Evolutionary conservation across 2,329 filamentous ascomycete genomes (phyloP), one percentile per base, ranked within the genome.

Genomic region (Pseudocercospora eumusae): DNA sequence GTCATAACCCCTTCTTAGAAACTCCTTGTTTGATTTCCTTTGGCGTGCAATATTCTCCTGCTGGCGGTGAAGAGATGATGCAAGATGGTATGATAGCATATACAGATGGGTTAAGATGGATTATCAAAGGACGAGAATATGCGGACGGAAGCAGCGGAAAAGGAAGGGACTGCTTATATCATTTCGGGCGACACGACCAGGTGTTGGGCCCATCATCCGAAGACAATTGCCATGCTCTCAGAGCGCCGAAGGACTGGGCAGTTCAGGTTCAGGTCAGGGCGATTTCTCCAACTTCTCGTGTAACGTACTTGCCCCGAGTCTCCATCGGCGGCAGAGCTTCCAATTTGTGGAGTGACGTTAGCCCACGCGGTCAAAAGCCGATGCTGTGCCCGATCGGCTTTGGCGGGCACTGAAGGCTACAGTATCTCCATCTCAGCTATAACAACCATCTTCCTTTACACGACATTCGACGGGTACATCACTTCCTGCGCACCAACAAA

Each of bases 391-490:
- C 31, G 31, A 10, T 10, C 31, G 11, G 31, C 4, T 10, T 33
- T 9, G 9, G 2, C 28, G 28, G 28, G 28, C 28, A 5, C 28
- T 31, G 28, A 31, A 31, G 28, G n/a, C n/a, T n/a, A n/a, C n/a
- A n/a, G n/a, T n/a, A n/a, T n/a, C n/a, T n/a, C n/a, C n/a, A n/a
- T n/a, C n/a, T n/a, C n/a, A n/a, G n/a, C n/a, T n/a, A n/a, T n/a
- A n/a, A n/a, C n/a, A n/a, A n/a, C n/a, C n/a, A n/a, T n/a, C n/a
- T n/a, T n/a, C n/a, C n/a, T n/a, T 64, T 54, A 71, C 1, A 71
- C 62, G 25, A 64, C 33, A 68, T 85, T 85, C 62, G 81, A 83
- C 20, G 82, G 82, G 72, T 85, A 85, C 63, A 73, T 69, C 5
- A 84, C 82, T 72, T 78, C 77, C 52, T 73, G 73, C 28, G 77